These are phyloP conservation scores for Hanseniaspora jakobsenii DNA, from an alignment of 805 yeast species.

Conservation along the genomic window DNA sequence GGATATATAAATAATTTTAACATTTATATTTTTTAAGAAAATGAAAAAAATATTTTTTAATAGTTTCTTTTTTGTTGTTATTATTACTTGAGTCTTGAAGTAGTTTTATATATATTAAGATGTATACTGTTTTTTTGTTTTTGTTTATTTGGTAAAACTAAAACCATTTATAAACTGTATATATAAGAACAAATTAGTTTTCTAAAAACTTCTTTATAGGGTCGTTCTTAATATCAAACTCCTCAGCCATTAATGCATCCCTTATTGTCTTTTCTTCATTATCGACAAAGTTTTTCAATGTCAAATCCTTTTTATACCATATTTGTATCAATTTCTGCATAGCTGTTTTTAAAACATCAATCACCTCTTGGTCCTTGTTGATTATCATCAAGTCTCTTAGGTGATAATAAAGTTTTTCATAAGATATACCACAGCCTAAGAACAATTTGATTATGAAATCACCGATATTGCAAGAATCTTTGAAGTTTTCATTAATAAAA, in stretches of 20 bases:
- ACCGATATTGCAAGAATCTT: slow-evolving; percentile 34
- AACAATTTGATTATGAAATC: slow-evolving; percentile 46
- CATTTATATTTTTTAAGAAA: too few species aligned
- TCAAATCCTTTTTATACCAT: slow-evolving; percentile 59
- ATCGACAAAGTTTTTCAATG: slow-evolving; percentile 43
- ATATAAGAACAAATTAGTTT: slow-evolving; percentile 12
- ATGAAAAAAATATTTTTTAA: too few species aligned
- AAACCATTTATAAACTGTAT: background rate
- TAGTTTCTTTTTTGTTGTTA: too few species aligned
- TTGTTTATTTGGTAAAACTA: too few species aligned
- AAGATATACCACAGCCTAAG: slow-evolving; percentile 49
- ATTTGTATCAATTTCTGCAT: slow-evolving; percentile 50
- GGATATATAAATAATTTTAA: too few species aligned
- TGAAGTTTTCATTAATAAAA: slow-evolving; percentile 26
- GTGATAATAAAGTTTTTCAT: slow-evolving; percentile 52
- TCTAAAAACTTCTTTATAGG: slow-evolving; percentile 43
- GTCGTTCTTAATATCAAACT: slow-evolving; percentile 42
- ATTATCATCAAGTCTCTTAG: slow-evolving; percentile 53
- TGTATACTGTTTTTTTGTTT: too few species aligned
- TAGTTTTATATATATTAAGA: too few species aligned
- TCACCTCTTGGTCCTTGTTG: slow-evolving; percentile 35
- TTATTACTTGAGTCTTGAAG: too few species aligned
- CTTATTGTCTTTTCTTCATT: slow-evolving; percentile 27
- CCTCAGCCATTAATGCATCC: slow-evolving; percentile 33
- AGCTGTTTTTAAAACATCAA: slow-evolving; percentile 41